Evolutionary conservation across 352 stramenopile species (phyloP).

Genomic region (Aphanomyces stellatus): DNA sequence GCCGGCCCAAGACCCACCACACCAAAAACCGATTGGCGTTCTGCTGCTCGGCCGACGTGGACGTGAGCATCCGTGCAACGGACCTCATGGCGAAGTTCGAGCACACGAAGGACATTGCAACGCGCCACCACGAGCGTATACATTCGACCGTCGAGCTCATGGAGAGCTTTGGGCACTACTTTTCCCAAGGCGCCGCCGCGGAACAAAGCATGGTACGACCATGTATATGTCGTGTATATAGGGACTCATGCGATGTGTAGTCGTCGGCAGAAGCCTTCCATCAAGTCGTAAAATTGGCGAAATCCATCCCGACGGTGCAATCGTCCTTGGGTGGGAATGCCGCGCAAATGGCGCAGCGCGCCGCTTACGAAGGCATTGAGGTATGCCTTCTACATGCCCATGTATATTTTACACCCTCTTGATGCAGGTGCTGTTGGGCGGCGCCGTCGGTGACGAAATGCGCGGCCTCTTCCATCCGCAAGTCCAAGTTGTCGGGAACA

Average conservation of each 20-base stretch:
- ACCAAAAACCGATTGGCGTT: constrained; percentile 43
- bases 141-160: constrained; percentile 46
- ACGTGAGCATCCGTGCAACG: constrained; percentile 66
- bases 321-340: constrained; percentile 70
- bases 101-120: constrained; percentile 36
- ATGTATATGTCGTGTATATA: background rate
- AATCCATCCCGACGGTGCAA: constrained; percentile 45
- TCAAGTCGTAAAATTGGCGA: constrained; percentile 57
- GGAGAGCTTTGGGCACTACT: constrained; percentile 81
- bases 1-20: constrained; percentile 25
- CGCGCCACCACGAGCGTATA: constrained; percentile 68
- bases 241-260: background rate
- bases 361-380: constrained; percentile 50
- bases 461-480: constrained; percentile 46
- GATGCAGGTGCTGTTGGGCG: constrained; percentile 45
- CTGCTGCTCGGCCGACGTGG: constrained; percentile 73
- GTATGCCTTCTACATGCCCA: background rate
- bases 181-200: constrained; percentile 60
- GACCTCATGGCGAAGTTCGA: constrained; percentile 55
- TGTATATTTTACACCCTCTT: background rate
- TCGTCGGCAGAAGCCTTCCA: constrained; percentile 63
- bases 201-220: constrained; percentile 61
- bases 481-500: constrained; percentile 56
- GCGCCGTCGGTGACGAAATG: constrained; percentile 72
- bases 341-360: constrained; percentile 67